Evolutionary conservation across 2,329 filamentous ascomycete species (phyloP).

Genomic region (Penicillium digitatum): DNA sequence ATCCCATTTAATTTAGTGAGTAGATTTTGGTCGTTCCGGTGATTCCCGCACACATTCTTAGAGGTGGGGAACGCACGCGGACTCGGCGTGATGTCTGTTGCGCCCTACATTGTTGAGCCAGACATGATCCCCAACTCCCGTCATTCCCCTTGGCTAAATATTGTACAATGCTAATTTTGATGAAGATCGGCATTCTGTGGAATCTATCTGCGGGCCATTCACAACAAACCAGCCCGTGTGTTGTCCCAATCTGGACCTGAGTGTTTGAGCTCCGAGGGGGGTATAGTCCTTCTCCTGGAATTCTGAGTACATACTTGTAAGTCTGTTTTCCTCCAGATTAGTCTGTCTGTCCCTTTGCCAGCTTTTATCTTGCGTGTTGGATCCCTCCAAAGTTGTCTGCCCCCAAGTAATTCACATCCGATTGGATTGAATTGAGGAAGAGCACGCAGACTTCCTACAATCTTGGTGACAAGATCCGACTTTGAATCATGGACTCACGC

Average conservation of each 20-base stretch:
- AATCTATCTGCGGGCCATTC: conserved; percentile 15
- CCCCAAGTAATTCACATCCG: conserved; percentile 4
- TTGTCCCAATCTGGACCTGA: conserved; percentile 6
- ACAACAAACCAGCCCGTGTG: conserved; percentile 15
- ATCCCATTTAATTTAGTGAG: not conserved
- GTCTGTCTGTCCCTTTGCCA: not conserved
- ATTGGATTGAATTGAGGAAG: conserved; percentile 10
- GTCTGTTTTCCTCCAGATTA: not conserved
- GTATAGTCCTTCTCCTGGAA: conserved; percentile 6
- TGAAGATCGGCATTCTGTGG: conserved; percentile 16
- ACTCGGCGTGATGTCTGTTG: conserved; percentile 4
- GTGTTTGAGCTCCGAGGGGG: not conserved
- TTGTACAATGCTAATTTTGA: conserved; percentile 4
- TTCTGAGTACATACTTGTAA: conserved; percentile 18
- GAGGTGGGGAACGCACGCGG: conserved; percentile 11
- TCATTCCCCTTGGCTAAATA: not conserved
- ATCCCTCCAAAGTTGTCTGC: conserved; percentile 2
- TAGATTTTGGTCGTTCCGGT: not conserved
- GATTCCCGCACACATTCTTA: conserved; percentile 18
- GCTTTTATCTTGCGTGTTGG: not conserved
- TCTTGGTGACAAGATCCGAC: not conserved
- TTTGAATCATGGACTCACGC: conserved; percentile 19
- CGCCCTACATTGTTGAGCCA: conserved; percentile 23
- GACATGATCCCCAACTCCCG: not conserved
- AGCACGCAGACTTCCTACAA: not conserved